Evolutionary conservation across 176 grass and related monocot genomes (phyloP).

Genomic region (Cenchrus fungigraminus): DNA sequence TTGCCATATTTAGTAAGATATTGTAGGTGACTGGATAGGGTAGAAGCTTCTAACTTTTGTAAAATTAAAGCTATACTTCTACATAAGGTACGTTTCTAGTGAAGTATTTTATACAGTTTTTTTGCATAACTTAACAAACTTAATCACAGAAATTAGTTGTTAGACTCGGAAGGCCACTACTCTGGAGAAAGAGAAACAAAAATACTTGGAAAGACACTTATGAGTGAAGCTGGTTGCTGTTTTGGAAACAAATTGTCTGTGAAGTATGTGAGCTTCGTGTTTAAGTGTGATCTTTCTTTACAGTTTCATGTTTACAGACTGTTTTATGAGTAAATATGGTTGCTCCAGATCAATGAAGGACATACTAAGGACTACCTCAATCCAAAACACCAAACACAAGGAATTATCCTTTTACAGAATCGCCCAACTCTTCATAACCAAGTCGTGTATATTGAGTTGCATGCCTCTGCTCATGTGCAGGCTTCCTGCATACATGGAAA

Average conservation of each 20-base stretch:
- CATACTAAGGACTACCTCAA: not conserved
- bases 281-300: not conserved
- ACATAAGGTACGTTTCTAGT: conserved; percentile 3
- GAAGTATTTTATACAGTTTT: conserved; percentile 2
- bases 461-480: too few species aligned
- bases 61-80: conserved; percentile 13
- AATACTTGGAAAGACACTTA: not conserved
- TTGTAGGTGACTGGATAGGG: not conserved
- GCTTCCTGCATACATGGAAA: too few species aligned
- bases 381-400: not conserved
- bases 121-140: conserved; percentile 8
- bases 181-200: not conserved
- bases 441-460: not conserved
- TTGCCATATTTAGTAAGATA: conserved; percentile 12
- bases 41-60: not conserved
- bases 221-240: not conserved
- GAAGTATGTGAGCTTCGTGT: not conserved
- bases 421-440: not conserved
- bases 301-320: conserved; percentile 20
- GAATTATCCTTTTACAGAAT: not conserved
- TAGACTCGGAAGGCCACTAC: not conserved
- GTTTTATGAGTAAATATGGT: too few species aligned
- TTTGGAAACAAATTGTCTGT: not conserved
- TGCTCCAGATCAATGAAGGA: not conserved
- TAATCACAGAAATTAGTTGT: not conserved